A percentile compares a stretch with the other conserved stretches of the same genome.
Conservation (phyloP, 495 filamentous ascomycete genomes). For the Annulohypoxylon maeteangense region DNA sequence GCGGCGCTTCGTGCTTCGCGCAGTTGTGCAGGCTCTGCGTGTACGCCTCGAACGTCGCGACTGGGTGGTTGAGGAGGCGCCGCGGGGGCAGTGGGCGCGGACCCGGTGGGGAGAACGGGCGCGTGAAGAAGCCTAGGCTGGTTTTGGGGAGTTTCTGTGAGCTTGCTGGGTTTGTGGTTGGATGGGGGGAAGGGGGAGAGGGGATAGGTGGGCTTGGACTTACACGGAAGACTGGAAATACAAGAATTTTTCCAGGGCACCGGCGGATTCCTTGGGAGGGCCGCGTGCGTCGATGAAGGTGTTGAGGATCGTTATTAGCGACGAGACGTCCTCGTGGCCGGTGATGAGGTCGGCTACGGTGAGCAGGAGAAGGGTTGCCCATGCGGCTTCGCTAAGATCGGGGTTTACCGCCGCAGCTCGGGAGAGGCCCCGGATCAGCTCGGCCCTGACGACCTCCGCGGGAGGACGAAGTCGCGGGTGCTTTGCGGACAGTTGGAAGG, state of each 20-base stretch:
- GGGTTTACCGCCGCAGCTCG: neutral
- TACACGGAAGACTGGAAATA: slow-evolving; percentile 4
- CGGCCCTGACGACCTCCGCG: slow-evolving; percentile 20
- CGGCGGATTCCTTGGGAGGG: neutral
- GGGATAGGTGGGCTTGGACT: neutral
- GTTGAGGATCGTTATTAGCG: neutral
- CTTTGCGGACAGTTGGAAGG: slow-evolving; percentile 12
- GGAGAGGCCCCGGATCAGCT: slow-evolving; percentile 15
- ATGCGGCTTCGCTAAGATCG: slow-evolving; percentile 21
- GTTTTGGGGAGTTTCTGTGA: neutral
- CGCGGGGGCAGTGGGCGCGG: neutral
- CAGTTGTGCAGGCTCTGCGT: neutral
- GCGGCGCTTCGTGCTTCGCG: neutral
- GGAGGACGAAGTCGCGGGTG: slow-evolving; percentile 7
- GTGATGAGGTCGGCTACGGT: slow-evolving; percentile 14
- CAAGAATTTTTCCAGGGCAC: neutral
- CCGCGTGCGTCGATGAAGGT: slow-evolving; percentile 15
- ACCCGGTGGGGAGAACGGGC: neutral
- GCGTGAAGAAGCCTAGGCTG: slow-evolving; percentile 8
- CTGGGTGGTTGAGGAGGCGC: neutral
- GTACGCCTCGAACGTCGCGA: slow-evolving; percentile 10
- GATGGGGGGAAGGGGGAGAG: neutral
- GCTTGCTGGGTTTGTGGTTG: neutral
- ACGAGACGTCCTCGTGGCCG: slow-evolving; percentile 15
- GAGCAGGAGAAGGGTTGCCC: slow-evolving; percentile 16